Evolutionary conservation across 768 basidiomycete species (phyloP), one percentile per base, ranked within the genome.

Genomic region (Rickenella mellea): DNA sequence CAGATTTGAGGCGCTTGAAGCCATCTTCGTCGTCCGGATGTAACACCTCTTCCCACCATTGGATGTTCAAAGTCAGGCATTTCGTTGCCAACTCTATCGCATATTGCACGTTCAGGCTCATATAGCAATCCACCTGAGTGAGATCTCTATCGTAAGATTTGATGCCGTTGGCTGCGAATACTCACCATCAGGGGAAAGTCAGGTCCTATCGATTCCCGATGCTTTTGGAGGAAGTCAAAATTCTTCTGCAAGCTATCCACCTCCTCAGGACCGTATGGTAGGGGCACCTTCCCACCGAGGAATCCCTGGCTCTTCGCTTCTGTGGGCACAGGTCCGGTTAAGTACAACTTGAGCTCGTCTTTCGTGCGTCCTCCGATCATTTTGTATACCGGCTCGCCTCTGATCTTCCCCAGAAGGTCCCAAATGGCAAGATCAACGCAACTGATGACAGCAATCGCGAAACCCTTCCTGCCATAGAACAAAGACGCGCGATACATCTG

Each of bases 21-120:
- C 59, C 57, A 15, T 56, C 47, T 9, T 49, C 51, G 35, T 60
- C 57, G 38, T 57, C 56, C n/a, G 59, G 59, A 28, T 53, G 59
- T 5, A 58, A 44, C 3, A 57, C 55, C 39, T 60, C 58, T 43
- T 60, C 58, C 58, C 58, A 60, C 58, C 58, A 60, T 31, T 55
- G 49, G 42, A 60, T 57, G 35, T 60, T 56, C 12, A 60, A 47
- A 7, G 48, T 50, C 4, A 58, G 44, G 39, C 55, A 58, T 8
- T 51, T 53, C 4, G 58, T 57, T 28, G 58, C 58, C n/a, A 60
- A 53, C 42, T 60, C 54, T 22, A 60, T 57, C 10, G 58, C 49
- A 39, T 60, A 60, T 27, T 58, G 58, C 27, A 60, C 55, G 26
- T 55, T 59, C 43, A 59, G 38, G 26, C 54, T 56, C 56, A 59